These are phyloP conservation scores for Beverwykella pulmonaria DNA, from an alignment of 495 filamentous ascomycete genomes.

Conservation along the genomic window DNA sequence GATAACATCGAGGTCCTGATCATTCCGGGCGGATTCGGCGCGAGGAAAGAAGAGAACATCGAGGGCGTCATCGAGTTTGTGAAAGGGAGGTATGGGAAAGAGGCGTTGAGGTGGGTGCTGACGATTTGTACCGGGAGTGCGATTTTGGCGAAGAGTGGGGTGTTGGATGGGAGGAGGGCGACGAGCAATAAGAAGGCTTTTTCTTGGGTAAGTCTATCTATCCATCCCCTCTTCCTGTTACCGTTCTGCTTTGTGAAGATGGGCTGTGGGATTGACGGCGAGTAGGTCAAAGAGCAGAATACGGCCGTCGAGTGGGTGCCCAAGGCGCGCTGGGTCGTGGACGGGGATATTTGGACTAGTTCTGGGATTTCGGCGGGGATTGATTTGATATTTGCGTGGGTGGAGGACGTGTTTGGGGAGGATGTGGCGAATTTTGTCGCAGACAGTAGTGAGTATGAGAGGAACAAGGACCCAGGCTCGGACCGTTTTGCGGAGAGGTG, in stretches of 20 bases:
- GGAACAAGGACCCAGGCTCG: constrained; percentile 37
- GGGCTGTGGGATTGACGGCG: constrained; percentile 44
- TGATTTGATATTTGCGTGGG: constrained; percentile 62
- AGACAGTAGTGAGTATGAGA: constrained; percentile 44
- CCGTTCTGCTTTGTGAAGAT: constrained; percentile 40
- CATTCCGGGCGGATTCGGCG: constrained; percentile 64
- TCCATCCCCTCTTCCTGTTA: neutral
- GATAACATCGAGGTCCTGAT: constrained; percentile 64
- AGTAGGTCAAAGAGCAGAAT: constrained; percentile 48
- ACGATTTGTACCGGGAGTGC: constrained; percentile 38
- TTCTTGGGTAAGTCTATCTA: constrained; percentile 42
- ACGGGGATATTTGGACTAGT: constrained; percentile 69
- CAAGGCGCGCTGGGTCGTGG: constrained; percentile 64
- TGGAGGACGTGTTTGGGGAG: constrained; percentile 51
- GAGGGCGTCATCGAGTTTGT: constrained; percentile 53
- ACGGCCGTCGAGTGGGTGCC: constrained; percentile 61
- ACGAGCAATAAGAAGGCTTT: constrained; percentile 39
- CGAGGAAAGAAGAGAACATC: constrained; percentile 47
- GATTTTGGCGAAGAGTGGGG: constrained; percentile 30
- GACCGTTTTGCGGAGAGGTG: constrained; percentile 50
- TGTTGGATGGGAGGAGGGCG: constrained; percentile 36
- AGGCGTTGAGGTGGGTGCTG: constrained; percentile 56
- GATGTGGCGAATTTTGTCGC: constrained; percentile 40
- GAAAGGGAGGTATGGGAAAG: constrained; percentile 2
- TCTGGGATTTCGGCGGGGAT: constrained; percentile 67